Evolutionary conservation across 1,139 yeast genomes (phyloP).

Genomic region (Diutina mesorugosa): DNA sequence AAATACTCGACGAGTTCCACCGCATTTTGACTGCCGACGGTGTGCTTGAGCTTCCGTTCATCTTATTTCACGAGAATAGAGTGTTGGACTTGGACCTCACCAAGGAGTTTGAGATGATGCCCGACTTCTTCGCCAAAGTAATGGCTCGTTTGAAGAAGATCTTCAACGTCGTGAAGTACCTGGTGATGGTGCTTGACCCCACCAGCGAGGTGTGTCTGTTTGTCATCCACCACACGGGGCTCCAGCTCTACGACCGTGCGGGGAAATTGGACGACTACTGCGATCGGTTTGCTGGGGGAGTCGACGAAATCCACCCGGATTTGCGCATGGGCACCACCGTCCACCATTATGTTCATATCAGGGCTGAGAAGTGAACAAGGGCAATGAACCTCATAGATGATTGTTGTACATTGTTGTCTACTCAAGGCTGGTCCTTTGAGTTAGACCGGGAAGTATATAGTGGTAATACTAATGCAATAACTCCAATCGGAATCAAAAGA

Average conservation of each 20-base stretch:
- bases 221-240: not conserved
- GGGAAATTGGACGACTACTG: not conserved
- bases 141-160: not conserved
- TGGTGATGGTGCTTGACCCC: slow-evolving; percentile 1
- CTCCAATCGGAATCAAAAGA: too few relatives aligned
- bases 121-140: not conserved
- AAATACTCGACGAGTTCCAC: not conserved
- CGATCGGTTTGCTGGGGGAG: not conserved
- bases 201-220: not conserved
- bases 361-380: not conserved
- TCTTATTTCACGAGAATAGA: not conserved
- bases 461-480: too few relatives aligned
- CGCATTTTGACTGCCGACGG: not conserved
- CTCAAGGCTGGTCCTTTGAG: too few relatives aligned
- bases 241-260: not conserved
- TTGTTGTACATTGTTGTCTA: too few relatives aligned
- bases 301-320: not conserved
- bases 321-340: not conserved
- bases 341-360: not conserved
- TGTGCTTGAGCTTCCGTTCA: not conserved
- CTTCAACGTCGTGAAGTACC: not conserved
- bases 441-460: too few relatives aligned
- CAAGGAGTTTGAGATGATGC: not conserved
- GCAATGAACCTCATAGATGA: too few relatives aligned
- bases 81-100: not conserved